A percentile compares a stretch with the other conserved stretches of the same genome.
These are phyloP conservation scores for Claviceps quebecensis DNA, from an alignment of 2,329 filamentous ascomycete genomes.

Conservation along the genomic window DNA sequence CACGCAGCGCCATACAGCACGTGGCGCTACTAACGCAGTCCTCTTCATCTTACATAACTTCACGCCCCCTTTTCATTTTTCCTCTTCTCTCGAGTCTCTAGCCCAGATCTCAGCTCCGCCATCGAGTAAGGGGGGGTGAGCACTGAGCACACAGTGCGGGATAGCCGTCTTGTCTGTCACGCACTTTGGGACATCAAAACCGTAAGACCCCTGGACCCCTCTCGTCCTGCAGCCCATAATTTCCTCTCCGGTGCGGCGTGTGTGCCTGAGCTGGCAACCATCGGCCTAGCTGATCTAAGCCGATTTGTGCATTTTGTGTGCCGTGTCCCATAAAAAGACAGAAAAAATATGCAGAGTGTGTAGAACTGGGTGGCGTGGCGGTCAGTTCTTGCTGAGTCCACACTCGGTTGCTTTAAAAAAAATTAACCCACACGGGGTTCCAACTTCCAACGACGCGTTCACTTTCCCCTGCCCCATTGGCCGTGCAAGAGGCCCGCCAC, in stretches of 20 bases:
- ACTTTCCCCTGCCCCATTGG: neutral
- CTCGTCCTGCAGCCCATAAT: conserved; percentile 3
- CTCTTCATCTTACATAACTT: neutral
- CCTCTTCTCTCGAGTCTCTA: neutral
- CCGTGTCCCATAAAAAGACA: conserved; percentile 2
- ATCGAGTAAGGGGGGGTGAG: neutral
- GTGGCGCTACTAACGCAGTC: neutral
- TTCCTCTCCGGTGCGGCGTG: neutral
- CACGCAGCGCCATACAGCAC: neutral
- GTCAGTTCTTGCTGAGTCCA: conserved; percentile 1
- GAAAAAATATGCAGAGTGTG: neutral
- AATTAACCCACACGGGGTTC: neutral
- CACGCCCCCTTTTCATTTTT: neutral
- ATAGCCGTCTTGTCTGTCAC: neutral
- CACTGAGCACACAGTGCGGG: neutral
- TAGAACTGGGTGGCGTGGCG: neutral
- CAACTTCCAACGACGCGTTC: neutral
- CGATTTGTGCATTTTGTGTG: neutral
- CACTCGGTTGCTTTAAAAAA: neutral
- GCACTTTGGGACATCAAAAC: neutral
- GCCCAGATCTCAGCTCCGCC: neutral
- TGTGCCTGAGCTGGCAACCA: neutral
- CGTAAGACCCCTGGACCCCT: conserved; percentile 1
- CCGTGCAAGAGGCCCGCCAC: neutral
- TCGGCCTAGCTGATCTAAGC: neutral